These are phyloP conservation scores for Coccomyxa sp. DNA, from an alignment of 139 green algal genomes.

Conservation along the genomic window DNA sequence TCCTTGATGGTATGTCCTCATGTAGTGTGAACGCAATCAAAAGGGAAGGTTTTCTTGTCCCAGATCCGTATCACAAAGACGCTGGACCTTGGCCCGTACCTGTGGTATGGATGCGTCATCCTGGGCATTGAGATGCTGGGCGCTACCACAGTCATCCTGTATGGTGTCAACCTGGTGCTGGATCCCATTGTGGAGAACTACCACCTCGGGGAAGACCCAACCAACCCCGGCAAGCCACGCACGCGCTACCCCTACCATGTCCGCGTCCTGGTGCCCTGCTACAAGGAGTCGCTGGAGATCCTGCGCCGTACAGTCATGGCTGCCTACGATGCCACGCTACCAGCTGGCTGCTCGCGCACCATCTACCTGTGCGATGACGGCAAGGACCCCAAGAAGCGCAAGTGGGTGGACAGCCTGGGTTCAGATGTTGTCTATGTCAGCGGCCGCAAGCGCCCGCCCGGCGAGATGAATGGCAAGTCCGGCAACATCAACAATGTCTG, in stretches of 20 bases:
- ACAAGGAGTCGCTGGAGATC: conserved; percentile 53
- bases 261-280: conserved; percentile 55
- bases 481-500: conserved; percentile 74
- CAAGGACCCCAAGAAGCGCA: conserved; percentile 35
- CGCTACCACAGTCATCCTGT: conserved; percentile 46
- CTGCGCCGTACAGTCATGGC: conserved; percentile 28
- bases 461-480: conserved; percentile 80
- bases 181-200: neutral
- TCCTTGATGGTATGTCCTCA: too few species aligned
- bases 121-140: conserved; percentile 48
- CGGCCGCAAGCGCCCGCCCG: conserved; percentile 48
- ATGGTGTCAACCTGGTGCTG: conserved; percentile 32
- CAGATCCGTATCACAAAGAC: conserved; percentile 41
- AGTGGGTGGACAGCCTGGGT: conserved; percentile 25
- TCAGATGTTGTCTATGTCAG: conserved; percentile 58
- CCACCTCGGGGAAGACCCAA: neutral
- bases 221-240: neutral
- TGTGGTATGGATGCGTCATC: conserved; percentile 35
- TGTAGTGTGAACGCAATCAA: too few species aligned
- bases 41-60: too few species aligned
- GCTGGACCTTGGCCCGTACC: conserved; percentile 40
- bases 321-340: conserved; percentile 36
- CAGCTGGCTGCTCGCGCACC: conserved; percentile 27
- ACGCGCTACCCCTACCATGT: conserved; percentile 43
- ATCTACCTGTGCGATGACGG: conserved; percentile 33